Evolutionary conservation across 1,284 basidiomycete genomes (phyloP).

Genomic region (Ceratorhiza oryzae-sativae): DNA sequence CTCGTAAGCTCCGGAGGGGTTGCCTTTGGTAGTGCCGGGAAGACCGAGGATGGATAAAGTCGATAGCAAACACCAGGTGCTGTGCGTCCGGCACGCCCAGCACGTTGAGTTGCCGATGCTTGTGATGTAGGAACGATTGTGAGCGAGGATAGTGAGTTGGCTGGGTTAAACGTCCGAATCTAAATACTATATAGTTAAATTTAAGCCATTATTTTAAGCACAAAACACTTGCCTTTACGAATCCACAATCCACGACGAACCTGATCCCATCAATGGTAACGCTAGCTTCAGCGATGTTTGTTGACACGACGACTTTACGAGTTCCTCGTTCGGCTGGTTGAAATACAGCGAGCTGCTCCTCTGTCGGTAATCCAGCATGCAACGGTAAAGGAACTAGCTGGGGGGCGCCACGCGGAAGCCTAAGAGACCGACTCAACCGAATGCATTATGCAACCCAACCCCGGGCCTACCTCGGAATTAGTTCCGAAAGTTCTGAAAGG

Average conservation of each 20-base stretch:
- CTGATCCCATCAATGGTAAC: slow-evolving; percentile 96
- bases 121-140: slow-evolving; percentile 79
- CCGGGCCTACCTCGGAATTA: slow-evolving; percentile 70
- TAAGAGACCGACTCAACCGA: slow-evolving; percentile 49
- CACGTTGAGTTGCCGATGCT: slow-evolving; percentile 86
- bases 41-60: slow-evolving; percentile 77
- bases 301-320: slow-evolving; percentile 91
- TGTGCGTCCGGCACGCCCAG: slow-evolving; percentile 91
- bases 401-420: slow-evolving; percentile 68
- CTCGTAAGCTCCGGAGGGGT: slow-evolving; percentile 91
- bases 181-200: slow-evolving; percentile 48
- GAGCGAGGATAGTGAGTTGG: slow-evolving; percentile 81
- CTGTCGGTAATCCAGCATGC: slow-evolving; percentile 85
- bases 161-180: slow-evolving; percentile 86
- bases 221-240: slow-evolving; percentile 89
- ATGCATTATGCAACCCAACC: slow-evolving; percentile 8
- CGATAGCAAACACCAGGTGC: slow-evolving; percentile 91
- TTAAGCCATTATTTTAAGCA: no score
- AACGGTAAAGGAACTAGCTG: slow-evolving; percentile 77
- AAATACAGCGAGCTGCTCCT: slow-evolving; percentile 89
- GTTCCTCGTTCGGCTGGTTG: slow-evolving; percentile 73
- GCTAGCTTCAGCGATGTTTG: slow-evolving; percentile 97
- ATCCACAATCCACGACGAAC: slow-evolving; percentile 95
- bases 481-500: slow-evolving; percentile 80
- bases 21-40: slow-evolving; percentile 65